Conservation (phyloP, 345 rosid genomes). For the Hypericum perforatum region DNA sequence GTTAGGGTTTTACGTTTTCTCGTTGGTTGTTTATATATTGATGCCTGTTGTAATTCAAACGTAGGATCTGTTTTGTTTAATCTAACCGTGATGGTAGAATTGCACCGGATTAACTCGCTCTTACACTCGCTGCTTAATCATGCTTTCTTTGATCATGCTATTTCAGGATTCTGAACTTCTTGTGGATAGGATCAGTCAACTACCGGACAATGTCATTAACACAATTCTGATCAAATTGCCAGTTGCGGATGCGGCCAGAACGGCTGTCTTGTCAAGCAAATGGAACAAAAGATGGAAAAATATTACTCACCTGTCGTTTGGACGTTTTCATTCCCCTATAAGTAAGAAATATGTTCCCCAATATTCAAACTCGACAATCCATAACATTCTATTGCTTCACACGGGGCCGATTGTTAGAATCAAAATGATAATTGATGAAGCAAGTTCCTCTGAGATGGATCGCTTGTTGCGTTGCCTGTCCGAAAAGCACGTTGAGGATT, state of each 20-base stretch:
- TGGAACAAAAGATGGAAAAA: conserved; percentile 10
- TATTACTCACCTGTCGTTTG: conserved; percentile 6
- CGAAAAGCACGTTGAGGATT: neutral
- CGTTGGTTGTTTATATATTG: too few species aligned
- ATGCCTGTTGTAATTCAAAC: too few species aligned
- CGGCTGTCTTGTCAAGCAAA: conserved; percentile 7
- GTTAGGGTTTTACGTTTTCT: too few species aligned
- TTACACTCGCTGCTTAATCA: too few species aligned
- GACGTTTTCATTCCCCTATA: neutral
- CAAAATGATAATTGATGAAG: neutral
- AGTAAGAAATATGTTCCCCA: neutral
- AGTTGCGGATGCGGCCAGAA: conserved; percentile 1
- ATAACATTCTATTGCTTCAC: conserved; percentile 9
- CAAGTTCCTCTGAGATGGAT: neutral
- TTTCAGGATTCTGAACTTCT: too few species aligned
- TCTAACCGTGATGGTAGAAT: too few species aligned
- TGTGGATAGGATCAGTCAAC: neutral
- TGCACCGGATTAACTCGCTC: too few species aligned
- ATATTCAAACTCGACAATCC: neutral
- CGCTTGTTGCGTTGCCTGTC: conserved; percentile 9
- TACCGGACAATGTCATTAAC: conserved; percentile 1
- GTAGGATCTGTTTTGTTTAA: too few species aligned
- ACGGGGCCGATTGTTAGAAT: neutral
- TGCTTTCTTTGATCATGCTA: too few species aligned
- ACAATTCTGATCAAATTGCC: conserved; percentile 1